Conservation (phyloP, 768 basidiomycete genomes). For the Tulasnella sp. region DNA sequence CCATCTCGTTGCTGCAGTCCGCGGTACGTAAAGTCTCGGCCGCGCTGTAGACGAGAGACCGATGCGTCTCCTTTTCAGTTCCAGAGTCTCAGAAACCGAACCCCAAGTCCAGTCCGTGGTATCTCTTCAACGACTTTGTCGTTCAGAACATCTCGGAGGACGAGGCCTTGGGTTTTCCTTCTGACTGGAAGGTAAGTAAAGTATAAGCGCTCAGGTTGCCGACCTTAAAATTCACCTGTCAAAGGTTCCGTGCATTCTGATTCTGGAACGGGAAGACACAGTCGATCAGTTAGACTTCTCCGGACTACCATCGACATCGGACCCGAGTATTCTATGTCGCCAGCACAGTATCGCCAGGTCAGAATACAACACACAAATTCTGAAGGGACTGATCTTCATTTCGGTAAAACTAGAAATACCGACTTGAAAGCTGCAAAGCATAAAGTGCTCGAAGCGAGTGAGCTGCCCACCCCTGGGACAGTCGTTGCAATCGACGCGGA, state of each 20-base stretch:
- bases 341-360: conserved; percentile 11
- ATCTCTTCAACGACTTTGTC: conserved; percentile 92
- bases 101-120: conserved; percentile 52
- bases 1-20: conserved; percentile 86
- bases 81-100: neutral
- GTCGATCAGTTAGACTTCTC: conserved; percentile 48
- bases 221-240: neutral
- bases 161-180: conserved; percentile 79
- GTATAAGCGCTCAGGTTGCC: neutral
- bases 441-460: conserved; percentile 53
- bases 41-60: neutral
- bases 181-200: conserved; percentile 74
- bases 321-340: conserved; percentile 61
- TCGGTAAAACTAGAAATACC: neutral
- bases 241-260: conserved; percentile 82
- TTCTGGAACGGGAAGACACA: conserved; percentile 67
- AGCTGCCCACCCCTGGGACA: conserved; percentile 77
- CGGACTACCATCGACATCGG: conserved; percentile 50
- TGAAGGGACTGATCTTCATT: neutral
- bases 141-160: conserved; percentile 75
- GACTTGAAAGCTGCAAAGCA: conserved; percentile 44
- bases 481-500: conserved; percentile 94
- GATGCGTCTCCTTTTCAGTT: neutral
- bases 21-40: conserved; percentile 39
- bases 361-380: neutral